Base-by-base conservation (phyloP, 2,329 filamentous ascomycete genomes). In the Dryadomyces sulphureus region DNA sequence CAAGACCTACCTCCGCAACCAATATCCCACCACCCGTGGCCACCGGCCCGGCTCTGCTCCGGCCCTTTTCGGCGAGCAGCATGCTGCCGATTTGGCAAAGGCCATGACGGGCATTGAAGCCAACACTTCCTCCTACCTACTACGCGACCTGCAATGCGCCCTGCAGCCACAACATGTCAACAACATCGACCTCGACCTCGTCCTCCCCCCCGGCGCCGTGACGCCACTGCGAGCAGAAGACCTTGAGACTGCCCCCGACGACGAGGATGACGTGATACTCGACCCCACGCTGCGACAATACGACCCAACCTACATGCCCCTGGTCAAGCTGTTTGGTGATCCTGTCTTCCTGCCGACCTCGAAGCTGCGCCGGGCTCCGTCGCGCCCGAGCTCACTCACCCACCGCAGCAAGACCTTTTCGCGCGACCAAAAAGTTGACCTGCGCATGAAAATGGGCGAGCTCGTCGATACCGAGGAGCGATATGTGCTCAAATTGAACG, bases 391-490 rank as follows among this genome's bases (percentile, higher is more conserved):
- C 35, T 80, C 85, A 34, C 66, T 92, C 41, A 92, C 85, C 59
- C 50, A 51, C 48, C 74, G 83, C 53, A 84, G 77, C 54, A 84
- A 81, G 55, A 76, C 81, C 0, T 93, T 95, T 56, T 73, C 81
- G 32, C 80, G 79, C 54, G 79, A 84, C 47, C 86, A 95, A 57
- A 93, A 94, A 58, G 74, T 88, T 54, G 83, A 84, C 45, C 67
- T 95, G 53, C 79, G 89, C 36, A 82, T 89, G 62, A 90, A 94
- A 61, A 80, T 98, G 71, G 80, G 77, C 49, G 92, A 98, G 61
- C 66, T 96, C 49, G 77, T 95, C 30, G 85, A 94, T 56, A 98
- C 92, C 0, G 92, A 98, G 61, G 87, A 92, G 59, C 81, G 86
- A 60, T 98, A 96, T 62, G 87, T 98, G 38, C 73, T 75, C 55